Percentiles rank a stretch among this genome's conserved stretches.
Evolutionary conservation across 768 basidiomycete genomes (phyloP).

Genomic region (Vararia minispora): DNA sequence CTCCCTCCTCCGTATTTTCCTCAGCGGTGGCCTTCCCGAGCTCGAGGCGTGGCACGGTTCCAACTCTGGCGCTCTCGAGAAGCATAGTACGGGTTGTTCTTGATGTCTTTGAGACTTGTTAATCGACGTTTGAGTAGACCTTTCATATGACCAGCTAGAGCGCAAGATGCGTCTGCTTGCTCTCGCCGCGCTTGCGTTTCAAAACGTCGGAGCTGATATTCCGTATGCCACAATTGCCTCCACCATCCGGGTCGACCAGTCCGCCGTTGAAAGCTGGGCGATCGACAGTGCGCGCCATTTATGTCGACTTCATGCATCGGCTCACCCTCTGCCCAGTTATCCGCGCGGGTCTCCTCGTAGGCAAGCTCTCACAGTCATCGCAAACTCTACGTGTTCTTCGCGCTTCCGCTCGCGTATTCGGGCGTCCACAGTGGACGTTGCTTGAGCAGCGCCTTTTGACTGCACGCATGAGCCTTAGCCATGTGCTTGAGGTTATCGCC

Average conservation of each 20-base stretch:
- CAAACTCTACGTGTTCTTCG: constrained; percentile 64
- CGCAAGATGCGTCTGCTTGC: constrained; percentile 72
- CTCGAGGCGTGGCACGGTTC: constrained; percentile 48
- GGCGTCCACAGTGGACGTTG: constrained; percentile 67
- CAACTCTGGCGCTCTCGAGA: constrained; percentile 37
- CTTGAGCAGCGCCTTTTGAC: constrained; percentile 63
- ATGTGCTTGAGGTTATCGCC: constrained; percentile 61
- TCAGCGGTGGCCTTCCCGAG: constrained; percentile 50
- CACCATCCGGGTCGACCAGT: constrained; percentile 48
- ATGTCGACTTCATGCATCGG: neutral
- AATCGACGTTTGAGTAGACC: constrained; percentile 27
- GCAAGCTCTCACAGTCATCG: constrained; percentile 74
- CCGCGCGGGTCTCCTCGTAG: constrained; percentile 66
- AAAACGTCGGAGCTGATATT: constrained; percentile 64
- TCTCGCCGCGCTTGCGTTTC: constrained; percentile 66
- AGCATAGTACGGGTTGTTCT: constrained; percentile 33
- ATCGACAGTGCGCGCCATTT: constrained; percentile 55
- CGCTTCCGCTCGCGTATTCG: constrained; percentile 67
- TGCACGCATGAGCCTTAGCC: constrained; percentile 65
- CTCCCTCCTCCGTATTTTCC: constrained; percentile 64
- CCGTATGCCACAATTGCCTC: constrained; percentile 61
- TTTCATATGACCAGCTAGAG: constrained; percentile 50
- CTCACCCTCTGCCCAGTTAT: constrained; percentile 42
- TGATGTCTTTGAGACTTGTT: constrained; percentile 1
- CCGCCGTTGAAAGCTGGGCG: constrained; percentile 76